These are phyloP conservation scores for Penicillium antarcticum DNA, from an alignment of 495 filamentous ascomycete genomes.

Conservation along the genomic window DNA sequence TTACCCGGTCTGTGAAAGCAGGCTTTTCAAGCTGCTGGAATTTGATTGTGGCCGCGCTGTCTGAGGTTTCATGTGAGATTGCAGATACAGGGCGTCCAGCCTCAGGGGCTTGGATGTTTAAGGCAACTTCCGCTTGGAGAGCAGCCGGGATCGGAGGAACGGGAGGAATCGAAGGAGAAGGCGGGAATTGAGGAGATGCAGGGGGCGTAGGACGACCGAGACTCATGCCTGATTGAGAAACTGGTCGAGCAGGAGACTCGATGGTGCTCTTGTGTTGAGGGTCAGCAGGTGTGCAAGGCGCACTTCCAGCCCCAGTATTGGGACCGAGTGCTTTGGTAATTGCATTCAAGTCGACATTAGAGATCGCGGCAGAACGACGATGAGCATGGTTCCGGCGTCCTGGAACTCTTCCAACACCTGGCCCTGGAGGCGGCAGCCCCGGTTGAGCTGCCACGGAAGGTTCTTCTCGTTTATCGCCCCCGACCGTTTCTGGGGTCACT, in stretches of 20 bases:
- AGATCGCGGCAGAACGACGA: conserved; percentile 81
- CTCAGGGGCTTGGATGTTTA: conserved; percentile 58
- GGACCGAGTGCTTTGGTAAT: conserved; percentile 59
- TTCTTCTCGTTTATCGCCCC: conserved; percentile 63
- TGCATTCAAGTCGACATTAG: conserved; percentile 73
- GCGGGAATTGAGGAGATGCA: conserved; percentile 34
- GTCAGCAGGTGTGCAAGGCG: conserved; percentile 66
- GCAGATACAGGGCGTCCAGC: conserved; percentile 69
- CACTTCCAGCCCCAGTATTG: conserved; percentile 54
- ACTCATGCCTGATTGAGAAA: conserved; percentile 34
- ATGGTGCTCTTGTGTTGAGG: conserved; percentile 19
- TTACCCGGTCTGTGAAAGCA: conserved; percentile 61
- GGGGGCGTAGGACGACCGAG: conserved; percentile 31
- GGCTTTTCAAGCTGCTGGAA: conserved; percentile 38
- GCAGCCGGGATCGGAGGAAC: conserved; percentile 20
- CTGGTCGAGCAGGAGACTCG: conserved; percentile 31
- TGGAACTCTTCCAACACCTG: conserved; percentile 45
- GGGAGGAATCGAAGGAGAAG: conserved; percentile 20
- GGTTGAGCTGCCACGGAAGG: conserved; percentile 42
- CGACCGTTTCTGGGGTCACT: conserved; percentile 53
- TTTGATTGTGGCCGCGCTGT: conserved; percentile 56
- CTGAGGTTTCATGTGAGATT: conserved; percentile 71
- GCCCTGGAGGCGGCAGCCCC: conserved; percentile 38
- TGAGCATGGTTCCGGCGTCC: conserved; percentile 73
- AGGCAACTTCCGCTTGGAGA: conserved; percentile 33